Evolutionary conservation across 768 basidiomycete species (phyloP).

Genomic region (Pulveroboletus frians): DNA sequence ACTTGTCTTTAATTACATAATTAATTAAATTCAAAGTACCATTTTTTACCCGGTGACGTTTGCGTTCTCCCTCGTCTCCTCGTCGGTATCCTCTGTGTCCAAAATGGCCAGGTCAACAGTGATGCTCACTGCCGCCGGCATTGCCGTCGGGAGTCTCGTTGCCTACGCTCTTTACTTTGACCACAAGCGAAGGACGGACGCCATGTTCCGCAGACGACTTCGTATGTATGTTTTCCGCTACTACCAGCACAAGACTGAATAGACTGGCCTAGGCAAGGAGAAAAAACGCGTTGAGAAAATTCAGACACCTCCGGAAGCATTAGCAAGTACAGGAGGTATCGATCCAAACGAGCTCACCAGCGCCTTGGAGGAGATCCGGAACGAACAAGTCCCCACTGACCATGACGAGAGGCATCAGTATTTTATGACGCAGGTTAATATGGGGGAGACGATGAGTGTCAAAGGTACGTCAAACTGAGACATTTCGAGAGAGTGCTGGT

Average conservation of each 20-base stretch:
- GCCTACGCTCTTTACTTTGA: conserved; percentile 94
- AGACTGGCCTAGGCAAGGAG: conserved; percentile 66
- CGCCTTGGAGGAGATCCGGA: conserved; percentile 61
- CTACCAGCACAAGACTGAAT: neutral
- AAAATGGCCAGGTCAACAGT: conserved; percentile 34
- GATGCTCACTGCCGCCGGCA: conserved; percentile 37
- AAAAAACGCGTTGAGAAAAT: conserved; percentile 83
- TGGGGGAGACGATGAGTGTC: conserved; percentile 78
- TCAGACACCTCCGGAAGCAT: conserved; percentile 40
- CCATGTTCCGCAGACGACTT: conserved; percentile 81
- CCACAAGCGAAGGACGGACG: conserved; percentile 86
- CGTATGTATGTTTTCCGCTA: conserved; percentile 46
- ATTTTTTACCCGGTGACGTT: conserved; percentile 11
- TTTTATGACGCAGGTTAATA: conserved; percentile 85
- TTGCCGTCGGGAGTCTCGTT: conserved; percentile 50
- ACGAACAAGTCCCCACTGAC: conserved; percentile 62
- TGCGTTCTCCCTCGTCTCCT: conserved; percentile 3
- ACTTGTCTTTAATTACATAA: conserved; percentile 24
- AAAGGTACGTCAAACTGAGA: conserved; percentile 46
- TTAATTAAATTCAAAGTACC: conserved; percentile 2
- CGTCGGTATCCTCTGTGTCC: neutral
- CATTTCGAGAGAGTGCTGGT: neutral
- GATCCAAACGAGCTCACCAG: conserved; percentile 52
- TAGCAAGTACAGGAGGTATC: conserved; percentile 26
- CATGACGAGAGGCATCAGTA: conserved; percentile 80